Conservation (phyloP, 106 monocot species). For the Iris macrosiphon region DNA sequence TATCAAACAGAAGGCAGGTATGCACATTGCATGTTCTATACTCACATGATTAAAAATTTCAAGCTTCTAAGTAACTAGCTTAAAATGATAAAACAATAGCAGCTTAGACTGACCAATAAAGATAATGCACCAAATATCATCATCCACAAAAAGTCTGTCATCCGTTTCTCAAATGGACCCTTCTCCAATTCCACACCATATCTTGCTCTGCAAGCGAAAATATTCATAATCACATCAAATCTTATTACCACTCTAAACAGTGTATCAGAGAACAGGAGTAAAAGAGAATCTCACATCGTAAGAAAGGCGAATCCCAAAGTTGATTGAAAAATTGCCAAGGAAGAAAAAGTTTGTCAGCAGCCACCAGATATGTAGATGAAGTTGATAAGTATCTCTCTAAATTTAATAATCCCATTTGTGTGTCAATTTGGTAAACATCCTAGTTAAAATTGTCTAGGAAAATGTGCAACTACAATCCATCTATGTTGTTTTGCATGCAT, state of each 20-base stretch:
- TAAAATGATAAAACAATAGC: neutral
- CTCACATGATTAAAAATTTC: neutral
- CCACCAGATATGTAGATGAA: slow-evolving; percentile 65
- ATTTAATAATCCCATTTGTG: no score
- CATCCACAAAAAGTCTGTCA: slow-evolving; percentile 96
- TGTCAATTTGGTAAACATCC: no score
- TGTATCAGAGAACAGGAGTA: neutral
- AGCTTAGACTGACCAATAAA: slow-evolving; percentile 48
- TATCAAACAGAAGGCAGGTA: neutral
- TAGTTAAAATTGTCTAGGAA: no score
- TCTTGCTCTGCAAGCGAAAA: slow-evolving; percentile 52
- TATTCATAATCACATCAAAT: neutral
- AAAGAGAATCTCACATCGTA: slow-evolving; percentile 65
- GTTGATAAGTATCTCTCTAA: no score
- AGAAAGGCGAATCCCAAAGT: slow-evolving; percentile 97
- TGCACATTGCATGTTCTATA: neutral
- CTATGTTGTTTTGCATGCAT: no score
- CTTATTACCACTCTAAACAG: neutral
- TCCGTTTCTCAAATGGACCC: slow-evolving; percentile 71
- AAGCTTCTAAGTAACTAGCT: neutral
- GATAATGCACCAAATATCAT: slow-evolving; percentile 81
- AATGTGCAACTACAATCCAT: no score
- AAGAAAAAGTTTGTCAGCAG: slow-evolving; percentile 82
- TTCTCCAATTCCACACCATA: slow-evolving; percentile 93
- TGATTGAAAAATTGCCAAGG: slow-evolving; percentile 89